Base-by-base conservation (phyloP, 257 asterid genomes). In the Gardenia jasminoides region DNA sequence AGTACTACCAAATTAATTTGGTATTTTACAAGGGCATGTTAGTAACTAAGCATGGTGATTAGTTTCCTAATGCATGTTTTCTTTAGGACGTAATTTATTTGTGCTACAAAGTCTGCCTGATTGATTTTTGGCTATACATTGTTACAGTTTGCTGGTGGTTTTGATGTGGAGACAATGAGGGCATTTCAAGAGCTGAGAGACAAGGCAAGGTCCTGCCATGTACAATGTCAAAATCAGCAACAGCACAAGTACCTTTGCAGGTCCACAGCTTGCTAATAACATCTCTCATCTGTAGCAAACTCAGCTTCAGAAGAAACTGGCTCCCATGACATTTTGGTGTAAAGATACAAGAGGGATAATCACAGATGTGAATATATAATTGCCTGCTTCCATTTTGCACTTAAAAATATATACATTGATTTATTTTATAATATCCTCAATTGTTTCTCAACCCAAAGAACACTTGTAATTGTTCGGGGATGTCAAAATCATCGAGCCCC, bases 91-190 rank as follows among this genome's bases (percentile, higher is more conserved):
- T 46, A 46, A 46, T 46, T 46, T 46, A 10, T 46, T 46, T 36
- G 2, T 36, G 41, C 41, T 36, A 36, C 41, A 36, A 36, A 1
- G 41, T 4, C 4, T 36, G 41, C 41, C 41, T 36, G 4, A 16
- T 52, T 20, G 12, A 52, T 52, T 52, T 4, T 52, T 64, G 16
- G 46, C 58, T 7, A 1, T 26, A 30, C 10, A 0, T 28, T 31
- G n/a, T 11, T 3, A 30, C 88, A 96, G 99, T 96, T 96, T 87
- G 99, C 99, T 2, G 97, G 98, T 1, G 99, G 99, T 11, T 96
- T 93, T 69, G 98, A 96, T 50, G 95, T 84, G 87, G 99, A 93
- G 84, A 96, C 99, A 20, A 96, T 96, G 99, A 91, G 82, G 78
- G 97, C 92, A 36, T 96, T 96, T 84, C 96, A 96, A 77, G 99